Conservation (phyloP, 2,329 filamentous ascomycete species). For the Raffaelea arxii region DNA sequence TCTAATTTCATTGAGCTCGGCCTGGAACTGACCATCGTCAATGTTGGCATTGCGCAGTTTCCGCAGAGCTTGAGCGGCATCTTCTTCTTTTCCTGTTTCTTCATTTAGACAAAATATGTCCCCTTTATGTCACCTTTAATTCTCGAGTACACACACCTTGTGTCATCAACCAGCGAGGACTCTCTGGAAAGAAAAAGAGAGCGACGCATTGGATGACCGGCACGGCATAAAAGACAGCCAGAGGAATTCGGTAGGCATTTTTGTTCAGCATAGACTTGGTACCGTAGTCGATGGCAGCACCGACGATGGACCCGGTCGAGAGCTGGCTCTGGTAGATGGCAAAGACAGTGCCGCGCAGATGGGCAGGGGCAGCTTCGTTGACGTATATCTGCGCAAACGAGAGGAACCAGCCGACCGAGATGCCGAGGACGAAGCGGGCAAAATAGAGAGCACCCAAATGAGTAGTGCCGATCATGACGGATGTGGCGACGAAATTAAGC, state of each 20-base stretch:
- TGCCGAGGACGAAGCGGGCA: conserved; percentile 21
- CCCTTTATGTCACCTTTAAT: too few species aligned
- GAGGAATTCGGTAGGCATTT: conserved; percentile 14
- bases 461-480: conserved; percentile 21
- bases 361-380: conserved; percentile 24
- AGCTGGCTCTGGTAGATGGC: conserved; percentile 24
- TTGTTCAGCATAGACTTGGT: conserved; percentile 28
- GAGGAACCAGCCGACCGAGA: conserved; percentile 26
- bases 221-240: conserved; percentile 22
- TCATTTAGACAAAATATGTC: too few species aligned
- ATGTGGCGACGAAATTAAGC: conserved; percentile 19
- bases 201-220: conserved; percentile 21
- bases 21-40: conserved; percentile 17
- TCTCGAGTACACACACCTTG: conserved; percentile 11
- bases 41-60: conserved; percentile 19
- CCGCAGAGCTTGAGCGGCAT: conserved; percentile 19
- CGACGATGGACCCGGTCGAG: conserved; percentile 23
- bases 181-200: conserved; percentile 26
- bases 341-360: conserved; percentile 23
- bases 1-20: conserved; percentile 22
- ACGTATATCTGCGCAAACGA: conserved; percentile 27
- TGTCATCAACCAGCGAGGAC: conserved; percentile 27
- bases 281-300: conserved; percentile 21
- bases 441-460: conserved; percentile 20
- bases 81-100: conserved; percentile 17